These are phyloP conservation scores for Ulota crispa DNA, from an alignment of 225 moss, liverwort and hornwort genomes.

Conservation along the genomic window DNA sequence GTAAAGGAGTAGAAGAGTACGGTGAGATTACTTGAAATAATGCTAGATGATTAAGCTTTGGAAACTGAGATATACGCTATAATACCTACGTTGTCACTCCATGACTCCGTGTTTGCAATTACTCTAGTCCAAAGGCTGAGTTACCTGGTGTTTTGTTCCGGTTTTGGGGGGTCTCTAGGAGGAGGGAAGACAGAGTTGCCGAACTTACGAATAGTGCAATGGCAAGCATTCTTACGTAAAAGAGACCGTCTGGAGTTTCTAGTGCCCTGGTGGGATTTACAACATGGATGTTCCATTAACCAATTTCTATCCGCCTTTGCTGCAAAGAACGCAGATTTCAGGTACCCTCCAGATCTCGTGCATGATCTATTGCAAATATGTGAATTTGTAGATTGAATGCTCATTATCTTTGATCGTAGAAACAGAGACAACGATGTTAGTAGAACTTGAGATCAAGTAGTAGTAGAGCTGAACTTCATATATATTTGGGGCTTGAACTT, in stretches of 20 bases:
- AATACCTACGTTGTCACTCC: background rate
- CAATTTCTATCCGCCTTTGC: constrained; percentile 67
- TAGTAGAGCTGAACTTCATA: too few species aligned
- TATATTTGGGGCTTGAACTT: too few species aligned
- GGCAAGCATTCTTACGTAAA: constrained; percentile 59
- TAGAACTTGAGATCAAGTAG: too few species aligned
- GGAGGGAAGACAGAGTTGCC: constrained; percentile 47
- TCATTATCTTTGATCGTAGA: too few species aligned
- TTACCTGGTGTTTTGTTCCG: background rate
- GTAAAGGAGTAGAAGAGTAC: background rate
- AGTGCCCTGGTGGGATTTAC: constrained; percentile 71
- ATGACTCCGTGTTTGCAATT: background rate
- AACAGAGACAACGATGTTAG: too few species aligned
- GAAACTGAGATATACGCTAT: background rate
- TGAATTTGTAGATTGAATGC: too few species aligned
- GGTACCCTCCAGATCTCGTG: constrained; percentile 15
- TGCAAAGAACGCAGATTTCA: constrained; percentile 59
- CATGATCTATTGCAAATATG: too few species aligned
- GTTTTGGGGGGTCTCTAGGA: constrained; percentile 20
- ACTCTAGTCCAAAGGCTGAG: background rate
- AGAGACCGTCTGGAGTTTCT: constrained; percentile 56
- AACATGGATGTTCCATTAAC: constrained; percentile 61
- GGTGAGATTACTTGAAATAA: background rate
- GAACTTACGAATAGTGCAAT: constrained; percentile 52
- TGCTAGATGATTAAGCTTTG: background rate